Evolutionary conservation across 352 stramenopile genomes (phyloP).

Genomic region (Globisporangium spiculum): DNA sequence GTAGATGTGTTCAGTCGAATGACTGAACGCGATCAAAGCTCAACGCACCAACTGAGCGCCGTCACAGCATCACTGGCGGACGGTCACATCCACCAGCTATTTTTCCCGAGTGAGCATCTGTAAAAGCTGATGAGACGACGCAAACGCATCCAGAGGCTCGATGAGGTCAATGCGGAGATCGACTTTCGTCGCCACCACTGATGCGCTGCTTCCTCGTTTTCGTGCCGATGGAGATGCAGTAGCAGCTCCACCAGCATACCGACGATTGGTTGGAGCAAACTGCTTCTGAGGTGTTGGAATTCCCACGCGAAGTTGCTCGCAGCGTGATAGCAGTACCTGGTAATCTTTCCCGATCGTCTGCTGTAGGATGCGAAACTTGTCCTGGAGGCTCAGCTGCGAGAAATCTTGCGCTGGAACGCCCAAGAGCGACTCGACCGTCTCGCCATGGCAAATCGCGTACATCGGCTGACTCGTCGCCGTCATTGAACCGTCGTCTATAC

Average conservation of each 20-base stretch:
- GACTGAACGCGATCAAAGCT: background rate
- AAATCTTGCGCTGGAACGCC: slow-evolving; percentile 44
- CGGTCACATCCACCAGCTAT: too few relatives aligned
- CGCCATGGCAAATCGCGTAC: slow-evolving; percentile 39
- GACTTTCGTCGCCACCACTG: slow-evolving; percentile 9
- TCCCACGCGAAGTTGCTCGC: slow-evolving; percentile 22
- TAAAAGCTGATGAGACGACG: slow-evolving; percentile 12
- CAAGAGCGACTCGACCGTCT: slow-evolving; percentile 40
- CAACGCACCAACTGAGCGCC: background rate
- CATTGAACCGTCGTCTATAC: slow-evolving; percentile 36
- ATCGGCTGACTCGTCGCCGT: slow-evolving; percentile 10
- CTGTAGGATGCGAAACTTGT: slow-evolving; percentile 35
- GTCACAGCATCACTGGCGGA: too few relatives aligned
- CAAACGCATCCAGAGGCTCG: slow-evolving; percentile 32
- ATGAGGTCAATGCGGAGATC: slow-evolving; percentile 35
- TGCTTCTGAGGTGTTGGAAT: background rate
- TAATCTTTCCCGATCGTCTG: slow-evolving; percentile 31
- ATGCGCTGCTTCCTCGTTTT: background rate
- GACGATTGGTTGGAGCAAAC: background rate
- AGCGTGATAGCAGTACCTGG: slow-evolving; percentile 44
- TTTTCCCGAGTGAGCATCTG: background rate
- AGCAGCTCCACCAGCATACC: background rate
- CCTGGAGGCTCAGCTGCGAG: slow-evolving; percentile 36
- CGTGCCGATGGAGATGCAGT: background rate
- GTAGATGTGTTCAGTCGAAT: too few relatives aligned